Conservation (phyloP, 2,329 filamentous ascomycete genomes). For the Penicillium sp. region DNA sequence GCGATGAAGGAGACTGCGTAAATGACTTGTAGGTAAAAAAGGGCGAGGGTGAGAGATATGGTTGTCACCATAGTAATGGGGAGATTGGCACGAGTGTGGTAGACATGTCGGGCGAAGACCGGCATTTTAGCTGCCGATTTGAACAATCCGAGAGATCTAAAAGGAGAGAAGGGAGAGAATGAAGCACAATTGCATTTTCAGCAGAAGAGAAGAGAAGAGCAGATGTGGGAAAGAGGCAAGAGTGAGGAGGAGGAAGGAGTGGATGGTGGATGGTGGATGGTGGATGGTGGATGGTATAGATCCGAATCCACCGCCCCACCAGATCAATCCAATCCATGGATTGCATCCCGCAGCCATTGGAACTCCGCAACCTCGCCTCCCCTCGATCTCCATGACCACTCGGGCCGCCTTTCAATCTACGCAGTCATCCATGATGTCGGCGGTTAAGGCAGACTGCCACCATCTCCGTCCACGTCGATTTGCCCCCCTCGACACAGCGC, state of each 20-base stretch:
- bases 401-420: slow-evolving; percentile 1
- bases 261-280: too few relatives aligned
- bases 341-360: neutral
- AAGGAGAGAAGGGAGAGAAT: neutral
- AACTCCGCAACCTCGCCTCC: neutral
- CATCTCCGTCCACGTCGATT: slow-evolving; percentile 49
- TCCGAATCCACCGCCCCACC: neutral
- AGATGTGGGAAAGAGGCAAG: too few relatives aligned
- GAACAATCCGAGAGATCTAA: neutral
- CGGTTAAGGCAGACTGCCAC: slow-evolving; percentile 16
- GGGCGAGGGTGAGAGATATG: slow-evolving; percentile 23
- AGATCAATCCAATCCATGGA: neutral
- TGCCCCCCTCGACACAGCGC: slow-evolving; percentile 52
- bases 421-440: slow-evolving; percentile 28
- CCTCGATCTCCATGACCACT: slow-evolving; percentile 4
- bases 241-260: too few relatives aligned
- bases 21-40: slow-evolving; percentile 32
- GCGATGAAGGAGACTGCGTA: slow-evolving; percentile 24
- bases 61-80: slow-evolving; percentile 19
- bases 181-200: too few relatives aligned
- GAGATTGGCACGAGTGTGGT: slow-evolving; percentile 13
- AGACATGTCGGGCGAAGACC: neutral
- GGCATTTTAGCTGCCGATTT: slow-evolving; percentile 7
- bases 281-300: too few relatives aligned
- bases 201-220: too few relatives aligned